phyloP scores from a whole-genome alignment of 2,329 filamentous ascomycete genomes.

The Pseudocercospora ulei region DNA sequence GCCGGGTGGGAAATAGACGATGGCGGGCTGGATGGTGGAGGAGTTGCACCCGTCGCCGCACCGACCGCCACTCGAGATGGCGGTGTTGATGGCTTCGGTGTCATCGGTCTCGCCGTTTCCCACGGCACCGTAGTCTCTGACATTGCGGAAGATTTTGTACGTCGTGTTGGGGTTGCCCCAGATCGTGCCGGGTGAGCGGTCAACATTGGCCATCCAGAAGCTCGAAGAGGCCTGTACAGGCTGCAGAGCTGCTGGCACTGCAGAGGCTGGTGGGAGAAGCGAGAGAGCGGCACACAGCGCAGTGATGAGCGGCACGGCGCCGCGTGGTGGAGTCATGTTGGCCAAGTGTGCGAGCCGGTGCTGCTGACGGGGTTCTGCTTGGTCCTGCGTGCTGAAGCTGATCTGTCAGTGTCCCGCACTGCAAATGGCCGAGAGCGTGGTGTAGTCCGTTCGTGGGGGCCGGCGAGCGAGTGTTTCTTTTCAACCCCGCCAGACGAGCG shows the following conservation, averaged over 20 bases:
- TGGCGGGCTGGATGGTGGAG: conserved; percentile 67
- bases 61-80: conserved; percentile 54
- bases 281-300: conserved; percentile 29
- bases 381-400: conserved; percentile 4
- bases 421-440: conserved; percentile 11
- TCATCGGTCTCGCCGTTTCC: conserved; percentile 66
- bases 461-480: conserved; percentile 3
- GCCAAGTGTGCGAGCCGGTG: conserved; percentile 2
- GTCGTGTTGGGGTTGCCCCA: conserved; percentile 50
- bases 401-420: conserved; percentile 24
- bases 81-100: conserved; percentile 76
- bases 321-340: conserved; percentile 26
- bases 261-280: conserved; percentile 15
- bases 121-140: conserved; percentile 36
- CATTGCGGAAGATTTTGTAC: conserved; percentile 54
- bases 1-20: conserved; percentile 86
- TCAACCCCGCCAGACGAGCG: conserved; percentile 1
- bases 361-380: conserved; percentile 1
- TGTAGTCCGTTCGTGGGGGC: neutral
- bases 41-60: conserved; percentile 78
- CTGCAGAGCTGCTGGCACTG: conserved; percentile 16
- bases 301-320: conserved; percentile 25
- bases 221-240: conserved; percentile 11
- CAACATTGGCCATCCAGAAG: conserved; percentile 25
- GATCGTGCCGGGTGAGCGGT: conserved; percentile 49